Evolutionary conservation across 345 rosid species (phyloP).

Genomic region (Mangifera indica): DNA sequence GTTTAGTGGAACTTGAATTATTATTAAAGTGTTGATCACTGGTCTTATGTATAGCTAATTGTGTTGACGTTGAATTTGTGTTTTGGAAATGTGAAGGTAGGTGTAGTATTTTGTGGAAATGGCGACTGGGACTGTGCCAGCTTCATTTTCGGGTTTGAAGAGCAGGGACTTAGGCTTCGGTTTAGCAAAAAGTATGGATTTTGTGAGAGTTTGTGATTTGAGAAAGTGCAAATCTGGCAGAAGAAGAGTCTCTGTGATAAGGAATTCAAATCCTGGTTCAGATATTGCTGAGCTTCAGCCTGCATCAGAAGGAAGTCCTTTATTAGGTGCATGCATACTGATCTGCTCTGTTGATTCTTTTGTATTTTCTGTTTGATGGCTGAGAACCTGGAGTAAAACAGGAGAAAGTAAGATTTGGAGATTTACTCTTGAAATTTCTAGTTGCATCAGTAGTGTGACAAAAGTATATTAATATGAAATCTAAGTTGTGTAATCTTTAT

Average conservation of each 20-base stretch:
- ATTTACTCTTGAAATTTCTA: neutral
- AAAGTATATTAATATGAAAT: neutral
- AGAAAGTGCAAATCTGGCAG: constrained; percentile 46
- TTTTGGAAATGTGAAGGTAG: constrained; percentile 23
- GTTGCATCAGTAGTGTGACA: neutral
- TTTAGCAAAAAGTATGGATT: constrained; percentile 52
- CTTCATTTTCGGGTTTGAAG: constrained; percentile 68
- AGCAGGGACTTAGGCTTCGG: constrained; percentile 55
- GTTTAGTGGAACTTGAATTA: neutral
- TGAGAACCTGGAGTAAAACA: neutral
- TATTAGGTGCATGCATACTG: constrained; percentile 53
- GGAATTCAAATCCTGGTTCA: constrained; percentile 59
- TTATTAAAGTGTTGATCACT: neutral
- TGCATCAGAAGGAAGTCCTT: constrained; percentile 81
- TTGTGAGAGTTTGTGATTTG: constrained; percentile 64
- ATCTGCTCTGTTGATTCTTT: neutral
- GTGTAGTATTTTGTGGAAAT: constrained; percentile 34
- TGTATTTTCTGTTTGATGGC: neutral
- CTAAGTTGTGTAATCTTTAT: neutral
- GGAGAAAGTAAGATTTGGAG: neutral
- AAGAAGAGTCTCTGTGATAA: constrained; percentile 50
- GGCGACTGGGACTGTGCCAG: constrained; percentile 75
- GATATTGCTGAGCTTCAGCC: constrained; percentile 77
- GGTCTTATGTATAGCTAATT: neutral
- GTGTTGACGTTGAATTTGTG: neutral